Base-by-base conservation (phyloP, 345 rosid genomes). In the Brassica incana region DNA sequence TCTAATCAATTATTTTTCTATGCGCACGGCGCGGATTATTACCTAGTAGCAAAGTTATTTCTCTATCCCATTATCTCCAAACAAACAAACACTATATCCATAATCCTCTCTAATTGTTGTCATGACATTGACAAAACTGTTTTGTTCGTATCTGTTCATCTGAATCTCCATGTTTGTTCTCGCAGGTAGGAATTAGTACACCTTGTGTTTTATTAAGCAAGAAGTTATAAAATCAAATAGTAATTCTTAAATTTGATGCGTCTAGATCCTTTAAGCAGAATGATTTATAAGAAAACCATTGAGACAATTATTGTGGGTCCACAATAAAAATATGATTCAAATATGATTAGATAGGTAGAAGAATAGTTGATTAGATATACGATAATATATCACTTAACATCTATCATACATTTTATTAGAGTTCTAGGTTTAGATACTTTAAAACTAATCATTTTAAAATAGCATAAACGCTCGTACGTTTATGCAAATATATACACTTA, bases 41-140 rank as follows among this genome's bases (percentile, higher is more conserved):
- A 29, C 32, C 32, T 29, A 0, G 5, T 29, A 29, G 32, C 32
- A 33, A 33, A 33, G 36, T 33, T 33, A 33, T 5, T 33, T 33
- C 9, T 27, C n/a, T 25, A 15, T 38, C 32, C 0, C 30, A 68
- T 23, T 29, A 29, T 54, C 25, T 67, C 58, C 56, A 36, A 52
- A 23, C 65, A 66, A 65, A 50, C 7, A 65, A 25, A 0, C 14
- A 52, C n/a, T n/a, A n/a, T 18, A 52, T 35, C 23, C 23, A 74
- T 3, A 7, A 50, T 48, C 23, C 5, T 56, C 20, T 43, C 11
- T 23, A 62, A 15, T 3, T 45, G 11, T 48, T 25, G 11, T 73
- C 38, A 61, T 73, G 76, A 10, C 76, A 40, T 61, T 73, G 76
- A 10, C 76, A 40, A 73, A 73, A 62, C 40, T 61, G 16, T 11